These are phyloP conservation scores for Hypsizygus marmoreus DNA, from an alignment of 768 basidiomycete species.

Conservation along the genomic window DNA sequence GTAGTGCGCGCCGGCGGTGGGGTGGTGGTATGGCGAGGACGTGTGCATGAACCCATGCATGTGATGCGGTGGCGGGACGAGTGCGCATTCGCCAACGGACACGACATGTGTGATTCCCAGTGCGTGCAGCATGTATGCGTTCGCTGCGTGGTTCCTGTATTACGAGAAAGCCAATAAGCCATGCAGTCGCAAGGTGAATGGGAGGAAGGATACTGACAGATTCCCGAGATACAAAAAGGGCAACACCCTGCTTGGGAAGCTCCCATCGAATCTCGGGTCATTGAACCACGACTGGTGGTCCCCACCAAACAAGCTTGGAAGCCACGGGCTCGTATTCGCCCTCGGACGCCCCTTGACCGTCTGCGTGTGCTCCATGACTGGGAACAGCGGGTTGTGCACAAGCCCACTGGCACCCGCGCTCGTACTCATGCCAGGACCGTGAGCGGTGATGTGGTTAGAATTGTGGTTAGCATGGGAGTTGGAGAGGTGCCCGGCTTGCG, in stretches of 20 bases:
- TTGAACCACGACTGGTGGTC: slow-evolving; percentile 95
- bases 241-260: slow-evolving; percentile 90
- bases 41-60: slow-evolving; percentile 19
- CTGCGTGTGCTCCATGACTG: background rate
- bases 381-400: background rate
- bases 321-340: slow-evolving; percentile 68
- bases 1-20: slow-evolving; percentile 35
- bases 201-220: slow-evolving; percentile 58
- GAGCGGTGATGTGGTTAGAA: too few species aligned
- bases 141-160: slow-evolving; percentile 85
- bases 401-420: too few species aligned
- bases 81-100: slow-evolving; percentile 93
- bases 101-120: slow-evolving; percentile 97
- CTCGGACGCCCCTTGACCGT: slow-evolving; percentile 56
- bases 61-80: slow-evolving; percentile 72
- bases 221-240: slow-evolving; percentile 96
- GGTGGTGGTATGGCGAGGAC: slow-evolving; percentile 26
- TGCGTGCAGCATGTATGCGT: slow-evolving; percentile 94
- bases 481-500: slow-evolving; percentile 6
- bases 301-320: slow-evolving; percentile 54
- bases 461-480: too few species aligned
- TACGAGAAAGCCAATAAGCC: slow-evolving; percentile 6
- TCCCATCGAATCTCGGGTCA: slow-evolving; percentile 90
- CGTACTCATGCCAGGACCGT: too few species aligned
- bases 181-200: slow-evolving; percentile 3